Conservation (phyloP, 2,329 filamentous ascomycete genomes). For the Didymella pomorum region DNA sequence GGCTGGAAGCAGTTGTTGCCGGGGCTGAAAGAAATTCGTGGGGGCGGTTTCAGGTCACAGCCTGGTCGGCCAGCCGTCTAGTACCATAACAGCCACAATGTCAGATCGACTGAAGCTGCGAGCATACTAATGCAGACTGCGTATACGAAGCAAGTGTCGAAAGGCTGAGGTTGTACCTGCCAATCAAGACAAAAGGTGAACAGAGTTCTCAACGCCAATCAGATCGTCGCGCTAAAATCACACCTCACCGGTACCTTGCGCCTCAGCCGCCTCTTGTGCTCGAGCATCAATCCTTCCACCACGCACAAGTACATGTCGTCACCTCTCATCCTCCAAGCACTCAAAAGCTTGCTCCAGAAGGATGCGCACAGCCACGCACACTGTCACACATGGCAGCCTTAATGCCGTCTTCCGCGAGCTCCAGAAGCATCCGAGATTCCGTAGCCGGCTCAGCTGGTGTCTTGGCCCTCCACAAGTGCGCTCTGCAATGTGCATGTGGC, state of each 20-base stretch:
- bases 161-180: constrained; percentile 4
- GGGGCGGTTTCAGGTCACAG: too few species aligned
- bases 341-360: not conserved
- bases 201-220: not conserved
- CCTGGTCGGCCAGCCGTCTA: not conserved
- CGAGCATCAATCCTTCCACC: constrained; percentile 1
- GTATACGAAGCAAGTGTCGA: too few species aligned
- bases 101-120: not conserved
- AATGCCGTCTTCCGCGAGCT: not conserved
- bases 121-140: not conserved
- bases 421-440: constrained; percentile 8
- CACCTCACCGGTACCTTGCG: not conserved
- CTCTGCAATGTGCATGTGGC: constrained; percentile 5
- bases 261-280: constrained; percentile 8
- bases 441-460: constrained; percentile 15
- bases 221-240: not conserved
- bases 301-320: not conserved
- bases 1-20: too few species aligned
- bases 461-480: constrained; percentile 20
- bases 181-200: not conserved
- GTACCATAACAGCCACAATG: too few species aligned
- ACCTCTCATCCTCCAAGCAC: not conserved
- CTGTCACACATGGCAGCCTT: not conserved
- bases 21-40: too few species aligned
- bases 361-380: constrained; percentile 1